Conservation (phyloP, 768 basidiomycete species). For the Naganishia randhawae region DNA sequence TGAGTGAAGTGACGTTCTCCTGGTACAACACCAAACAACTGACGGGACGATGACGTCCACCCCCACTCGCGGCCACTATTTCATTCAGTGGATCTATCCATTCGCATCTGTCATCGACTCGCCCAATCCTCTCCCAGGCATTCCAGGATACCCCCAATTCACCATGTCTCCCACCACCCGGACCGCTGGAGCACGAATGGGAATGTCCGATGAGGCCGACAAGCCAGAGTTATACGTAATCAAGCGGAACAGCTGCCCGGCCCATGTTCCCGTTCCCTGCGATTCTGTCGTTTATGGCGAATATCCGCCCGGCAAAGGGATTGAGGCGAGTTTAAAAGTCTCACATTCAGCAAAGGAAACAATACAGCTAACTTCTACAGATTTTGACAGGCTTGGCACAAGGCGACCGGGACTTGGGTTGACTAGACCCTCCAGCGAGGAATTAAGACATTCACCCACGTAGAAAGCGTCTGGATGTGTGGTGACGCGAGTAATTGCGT, state of each 20-base stretch:
- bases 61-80: neutral
- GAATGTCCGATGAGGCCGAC: constrained; percentile 16
- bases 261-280: constrained; percentile 40
- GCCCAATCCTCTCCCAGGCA: constrained; percentile 42
- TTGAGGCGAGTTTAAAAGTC: constrained; percentile 40
- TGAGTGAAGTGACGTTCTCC: too few species aligned
- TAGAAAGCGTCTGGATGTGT: neutral
- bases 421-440: neutral
- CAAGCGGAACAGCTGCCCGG: constrained; percentile 41
- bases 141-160: constrained; percentile 31
- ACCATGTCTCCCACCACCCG: neutral
- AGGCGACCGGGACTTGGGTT: constrained; percentile 21
- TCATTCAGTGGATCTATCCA: constrained; percentile 48
- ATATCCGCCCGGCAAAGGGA: constrained; percentile 45
- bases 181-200: neutral
- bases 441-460: neutral
- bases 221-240: constrained; percentile 36
- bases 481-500: neutral
- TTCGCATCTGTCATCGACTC: constrained; percentile 47
- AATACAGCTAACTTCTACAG: neutral
- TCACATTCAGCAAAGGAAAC: neutral
- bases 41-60: neutral
- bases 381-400: constrained; percentile 12
- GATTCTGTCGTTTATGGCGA: constrained; percentile 37
- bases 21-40: too few species aligned